Evolutionary conservation across 1,284 basidiomycete genomes (phyloP).

Genomic region (Rhodotorula sp.): DNA sequence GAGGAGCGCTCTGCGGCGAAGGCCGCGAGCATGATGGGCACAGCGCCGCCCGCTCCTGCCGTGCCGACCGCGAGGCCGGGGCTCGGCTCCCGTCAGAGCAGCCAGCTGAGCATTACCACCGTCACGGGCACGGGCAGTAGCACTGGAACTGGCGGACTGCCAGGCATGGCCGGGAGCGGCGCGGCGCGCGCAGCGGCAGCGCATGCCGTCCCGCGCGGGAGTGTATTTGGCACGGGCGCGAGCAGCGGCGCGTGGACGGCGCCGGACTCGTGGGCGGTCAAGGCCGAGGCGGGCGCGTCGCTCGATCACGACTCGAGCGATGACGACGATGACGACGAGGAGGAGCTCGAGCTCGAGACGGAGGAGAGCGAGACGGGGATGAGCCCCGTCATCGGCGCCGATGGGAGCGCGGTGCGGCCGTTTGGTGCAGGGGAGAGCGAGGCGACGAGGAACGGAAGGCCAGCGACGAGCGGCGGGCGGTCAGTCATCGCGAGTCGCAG

Average conservation of each 20-base stretch:
- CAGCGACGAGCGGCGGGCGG: conserved; percentile 33
- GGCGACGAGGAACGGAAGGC: conserved; percentile 11
- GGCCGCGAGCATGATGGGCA: conserved; percentile 2
- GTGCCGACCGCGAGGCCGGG: not conserved
- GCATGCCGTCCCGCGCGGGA: not conserved
- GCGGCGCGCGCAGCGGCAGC: too few relatives aligned
- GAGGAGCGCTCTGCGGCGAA: not conserved
- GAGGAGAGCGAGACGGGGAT: conserved; percentile 30
- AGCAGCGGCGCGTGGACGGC: conserved; percentile 54
- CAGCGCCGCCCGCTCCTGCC: not conserved
- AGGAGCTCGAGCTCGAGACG: conserved; percentile 48
- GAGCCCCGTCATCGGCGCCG: conserved; percentile 14
- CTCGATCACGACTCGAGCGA: conserved; percentile 48
- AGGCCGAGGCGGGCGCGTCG: conserved; percentile 53
- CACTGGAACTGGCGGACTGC: too few relatives aligned
- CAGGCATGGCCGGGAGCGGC: too few relatives aligned
- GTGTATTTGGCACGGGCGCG: not conserved
- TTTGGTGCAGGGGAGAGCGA: conserved; percentile 19
- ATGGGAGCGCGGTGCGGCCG: conserved; percentile 20
- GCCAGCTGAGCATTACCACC: conserved; percentile 8
- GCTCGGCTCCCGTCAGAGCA: conserved; percentile 9
- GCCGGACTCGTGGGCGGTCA: conserved; percentile 60
- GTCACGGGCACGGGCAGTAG: not conserved
- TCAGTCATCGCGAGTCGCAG: conserved; percentile 24
- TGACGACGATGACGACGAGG: conserved; percentile 47